These are phyloP conservation scores for Linum lewisii DNA, from an alignment of 345 rosid species.

Conservation along the genomic window DNA sequence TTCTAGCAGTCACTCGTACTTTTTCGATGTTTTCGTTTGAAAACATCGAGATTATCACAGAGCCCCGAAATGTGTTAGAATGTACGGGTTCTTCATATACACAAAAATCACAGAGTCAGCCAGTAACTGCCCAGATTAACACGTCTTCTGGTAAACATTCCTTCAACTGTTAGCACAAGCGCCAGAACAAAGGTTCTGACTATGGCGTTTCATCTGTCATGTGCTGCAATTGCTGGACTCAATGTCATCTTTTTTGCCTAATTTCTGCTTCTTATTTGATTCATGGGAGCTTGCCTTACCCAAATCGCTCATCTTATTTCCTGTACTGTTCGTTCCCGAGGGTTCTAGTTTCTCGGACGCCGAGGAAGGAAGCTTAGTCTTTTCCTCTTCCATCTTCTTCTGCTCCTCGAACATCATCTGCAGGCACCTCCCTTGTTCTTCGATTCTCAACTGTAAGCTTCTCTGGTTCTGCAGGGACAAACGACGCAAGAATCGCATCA, in stretches of 20 bases:
- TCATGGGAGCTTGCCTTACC: too few relatives aligned
- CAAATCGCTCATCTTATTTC: background rate
- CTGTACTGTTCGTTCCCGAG: background rate
- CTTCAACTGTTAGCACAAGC: too few relatives aligned
- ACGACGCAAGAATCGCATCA: background rate
- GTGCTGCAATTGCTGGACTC: background rate
- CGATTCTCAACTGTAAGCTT: conserved; percentile 54
- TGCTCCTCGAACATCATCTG: conserved; percentile 57
- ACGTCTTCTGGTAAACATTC: too few relatives aligned
- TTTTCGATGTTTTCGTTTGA: too few relatives aligned
- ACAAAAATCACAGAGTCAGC: too few relatives aligned
- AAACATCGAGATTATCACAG: too few relatives aligned
- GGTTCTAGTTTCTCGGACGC: conserved; percentile 20
- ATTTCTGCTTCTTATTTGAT: background rate
- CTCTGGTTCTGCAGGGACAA: conserved; percentile 58
- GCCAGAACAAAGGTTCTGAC: background rate
- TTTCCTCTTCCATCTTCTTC: conserved; percentile 30
- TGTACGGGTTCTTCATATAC: too few relatives aligned
- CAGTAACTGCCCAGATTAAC: too few relatives aligned
- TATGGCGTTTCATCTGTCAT: background rate
- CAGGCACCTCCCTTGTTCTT: conserved; percentile 72
- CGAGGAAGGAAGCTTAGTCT: conserved; percentile 19
- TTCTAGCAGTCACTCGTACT: too few relatives aligned
- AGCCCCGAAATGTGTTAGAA: too few relatives aligned
- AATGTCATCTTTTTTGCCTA: background rate